Evolutionary conservation across 2,329 filamentous ascomycete species (phyloP).

Genomic region (Phialocephala sp.): DNA sequence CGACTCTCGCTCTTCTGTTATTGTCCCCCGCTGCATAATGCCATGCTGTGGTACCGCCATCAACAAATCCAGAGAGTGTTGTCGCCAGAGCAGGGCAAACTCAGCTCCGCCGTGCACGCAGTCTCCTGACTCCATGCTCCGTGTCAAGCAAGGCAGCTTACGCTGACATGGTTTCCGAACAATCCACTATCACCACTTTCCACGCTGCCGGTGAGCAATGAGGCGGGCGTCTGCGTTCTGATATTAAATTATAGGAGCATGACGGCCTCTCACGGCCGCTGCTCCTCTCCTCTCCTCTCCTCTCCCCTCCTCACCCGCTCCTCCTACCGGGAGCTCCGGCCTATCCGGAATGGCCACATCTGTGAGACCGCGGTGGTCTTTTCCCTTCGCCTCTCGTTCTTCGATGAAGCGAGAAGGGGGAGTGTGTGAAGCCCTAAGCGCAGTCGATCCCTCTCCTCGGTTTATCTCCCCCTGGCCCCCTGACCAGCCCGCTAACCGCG

Average conservation of each 20-base stretch:
- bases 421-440: background rate
- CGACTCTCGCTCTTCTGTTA: background rate
- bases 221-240: background rate
- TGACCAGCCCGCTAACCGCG: background rate
- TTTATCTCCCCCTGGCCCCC: conserved; percentile 8
- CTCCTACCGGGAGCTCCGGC: background rate
- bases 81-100: conserved; percentile 1
- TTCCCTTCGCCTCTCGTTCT: background rate
- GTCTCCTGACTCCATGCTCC: conserved; percentile 2
- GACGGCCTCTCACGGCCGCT: background rate
- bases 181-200: background rate
- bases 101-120: conserved; percentile 5
- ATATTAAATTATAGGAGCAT: background rate
- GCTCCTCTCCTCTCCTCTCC: background rate
- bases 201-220: background rate
- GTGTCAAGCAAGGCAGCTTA: conserved; percentile 9
- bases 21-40: background rate
- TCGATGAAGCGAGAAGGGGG: background rate
- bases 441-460: background rate
- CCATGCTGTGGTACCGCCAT: background rate
- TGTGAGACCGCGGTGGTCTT: background rate
- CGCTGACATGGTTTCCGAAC: conserved; percentile 6
- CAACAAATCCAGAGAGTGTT: conserved; percentile 1
- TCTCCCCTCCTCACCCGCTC: background rate
- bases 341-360: conserved; percentile 2